Conservation (phyloP, 2,329 filamentous ascomycete genomes). For the Verticillium klebahnii region DNA sequence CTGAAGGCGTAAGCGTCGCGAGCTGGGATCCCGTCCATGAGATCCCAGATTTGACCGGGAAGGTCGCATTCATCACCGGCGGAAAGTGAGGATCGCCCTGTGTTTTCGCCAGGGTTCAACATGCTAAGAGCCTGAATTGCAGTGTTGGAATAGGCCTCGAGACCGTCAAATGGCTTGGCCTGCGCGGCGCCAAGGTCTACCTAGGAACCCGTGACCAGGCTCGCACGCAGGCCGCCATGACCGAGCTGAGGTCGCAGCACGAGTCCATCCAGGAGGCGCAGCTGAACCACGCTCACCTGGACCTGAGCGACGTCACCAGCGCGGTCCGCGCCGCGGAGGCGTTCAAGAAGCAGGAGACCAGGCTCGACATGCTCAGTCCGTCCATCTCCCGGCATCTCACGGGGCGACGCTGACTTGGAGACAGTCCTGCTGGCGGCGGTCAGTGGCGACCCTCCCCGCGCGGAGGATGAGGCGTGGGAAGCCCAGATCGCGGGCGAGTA, state of each 20-base stretch:
- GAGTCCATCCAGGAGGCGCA: constrained; percentile 5
- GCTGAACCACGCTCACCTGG: constrained; percentile 16
- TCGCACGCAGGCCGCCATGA: constrained; percentile 3
- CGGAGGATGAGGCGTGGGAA: constrained; percentile 12
- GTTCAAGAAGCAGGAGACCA: constrained; percentile 13
- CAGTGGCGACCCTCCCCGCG: neutral
- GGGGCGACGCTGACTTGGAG: neutral
- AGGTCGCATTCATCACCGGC: constrained; percentile 18
- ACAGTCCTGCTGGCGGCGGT: constrained; percentile 19
- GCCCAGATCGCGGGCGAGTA: constrained; percentile 16
- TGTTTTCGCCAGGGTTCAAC: constrained; percentile 4
- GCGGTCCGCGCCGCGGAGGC: constrained; percentile 11
- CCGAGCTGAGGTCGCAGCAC: constrained; percentile 5
- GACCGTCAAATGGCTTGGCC: constrained; percentile 17
- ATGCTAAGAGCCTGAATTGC: neutral
- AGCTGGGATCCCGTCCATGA: constrained; percentile 2
- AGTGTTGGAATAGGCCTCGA: constrained; percentile 18
- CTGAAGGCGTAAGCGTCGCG: neutral
- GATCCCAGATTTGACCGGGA: constrained; percentile 15
- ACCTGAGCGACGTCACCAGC: constrained; percentile 14
- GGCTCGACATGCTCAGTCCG: constrained; percentile 19
- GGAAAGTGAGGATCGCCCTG: constrained; percentile 8
- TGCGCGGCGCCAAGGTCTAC: constrained; percentile 20
- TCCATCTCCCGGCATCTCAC: neutral
- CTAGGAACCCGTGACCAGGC: constrained; percentile 14